Base-by-base conservation (phyloP, 2,329 filamentous ascomycete genomes). In the Cyanodermella asteris region DNA sequence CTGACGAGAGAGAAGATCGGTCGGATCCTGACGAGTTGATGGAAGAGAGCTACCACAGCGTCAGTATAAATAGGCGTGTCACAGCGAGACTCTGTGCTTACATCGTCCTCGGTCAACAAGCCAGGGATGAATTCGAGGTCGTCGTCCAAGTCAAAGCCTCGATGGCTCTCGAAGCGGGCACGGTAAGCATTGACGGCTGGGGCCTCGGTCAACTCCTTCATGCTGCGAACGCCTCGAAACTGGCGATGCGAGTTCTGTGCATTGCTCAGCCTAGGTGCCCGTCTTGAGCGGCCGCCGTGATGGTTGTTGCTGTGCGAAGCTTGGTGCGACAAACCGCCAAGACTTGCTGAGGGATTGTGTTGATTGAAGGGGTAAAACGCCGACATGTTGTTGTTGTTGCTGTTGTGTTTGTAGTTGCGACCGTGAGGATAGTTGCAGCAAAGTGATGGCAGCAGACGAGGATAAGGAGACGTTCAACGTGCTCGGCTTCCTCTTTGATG, bases 1-100 rank as follows among this genome's bases (percentile, higher is more conserved):
- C 82, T 55, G 82, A 93, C 23, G 84, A 87, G 36, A 93, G 59
- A 28, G 87, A 94, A 5, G 84, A 93, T 36, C 82, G 77, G 54
- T 97, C 87, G 31, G 87, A 93, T 16, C 66, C 67, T 18, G 74
- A 70, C 31, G 80, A 90, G 53, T 84, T 77, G 37, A 93, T 91
- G 28, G 81, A 91, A 41, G 82, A 73, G 46, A 90, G 59, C 77
- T 93, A 46, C 35, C 35, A 35, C 25, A 34, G 33, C 30, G 43
- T 46, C 38, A 53, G 45, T 36, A 32, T 28, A 14, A 16, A 19
- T 12, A 15, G 5, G n/a, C 6, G 5, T 7, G 11, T 26, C 18
- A 7, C n/a, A 11, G 7, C 2, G 21, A 27, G 16, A 13, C 12
- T 24, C 4, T n/a, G 22, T 13, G 31, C 36, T 32, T 28, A 38